Base-by-base conservation (phyloP, 345 rosid genomes). In the Cardamine resedifolia region DNA sequence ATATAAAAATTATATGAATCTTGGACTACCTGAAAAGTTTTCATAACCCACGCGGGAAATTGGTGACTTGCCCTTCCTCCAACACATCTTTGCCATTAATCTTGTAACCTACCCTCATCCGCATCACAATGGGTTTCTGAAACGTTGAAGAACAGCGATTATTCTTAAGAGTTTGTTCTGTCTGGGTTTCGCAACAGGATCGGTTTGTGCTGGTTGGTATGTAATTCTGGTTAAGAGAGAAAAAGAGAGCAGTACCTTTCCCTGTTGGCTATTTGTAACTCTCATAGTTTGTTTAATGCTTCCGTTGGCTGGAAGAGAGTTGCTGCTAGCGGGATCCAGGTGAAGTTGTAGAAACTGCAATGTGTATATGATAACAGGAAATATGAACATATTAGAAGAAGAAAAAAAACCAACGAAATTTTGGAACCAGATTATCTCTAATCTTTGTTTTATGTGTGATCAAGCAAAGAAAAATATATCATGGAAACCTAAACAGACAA, bases 31-130 rank as follows among this genome's bases (percentile, higher is more conserved):
- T 76, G 49, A 60, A 59, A 23, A 52, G 5, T 31, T 68, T 71
- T 94, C 88, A 91, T 73, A 94, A 82, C 39, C 34, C 86, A 10
- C 82, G 89, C 19, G 98, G 98, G 79, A 94, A 91, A 66, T 87
- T 85, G 84, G 44, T 91, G 83, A 94, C 80, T 76, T 94, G 98
- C 56, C 92, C 98, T 87, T 88, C 96, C 79, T 94, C 98, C 81
- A 91, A 78, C 61, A 82, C 80, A 75, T 88, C 96, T 80, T 86
- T 89, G 66, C 78, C 80, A 74, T 91, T 82, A 68, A 78, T 53
- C 85, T 89, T 91, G 88, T 94, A 94, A 44, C 92, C 85, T 77
- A 88, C 85, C 86, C 95, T 83, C 79, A 85, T 79, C 44, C 96
- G 85, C 96, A 94, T 89, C 76, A 94, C 86, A 51, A 91, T 90